Conservation (phyloP, 371 early-diverging fungal species). For the Mucor piriformis region DNA sequence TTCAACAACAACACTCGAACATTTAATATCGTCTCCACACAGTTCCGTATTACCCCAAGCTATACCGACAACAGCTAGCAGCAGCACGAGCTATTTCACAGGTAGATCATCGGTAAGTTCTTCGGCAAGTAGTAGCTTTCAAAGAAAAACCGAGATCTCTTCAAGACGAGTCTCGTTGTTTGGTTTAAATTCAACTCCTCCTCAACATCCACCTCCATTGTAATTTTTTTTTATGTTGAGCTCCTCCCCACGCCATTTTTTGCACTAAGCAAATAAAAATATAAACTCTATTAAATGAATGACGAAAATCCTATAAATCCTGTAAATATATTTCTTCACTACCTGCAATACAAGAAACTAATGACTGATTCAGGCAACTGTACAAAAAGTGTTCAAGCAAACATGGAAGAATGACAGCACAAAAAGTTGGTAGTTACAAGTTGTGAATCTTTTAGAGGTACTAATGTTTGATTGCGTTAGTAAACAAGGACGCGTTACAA, state of each 20-base stretch:
- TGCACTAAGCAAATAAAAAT: too few relatives aligned
- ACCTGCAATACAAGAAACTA: neutral
- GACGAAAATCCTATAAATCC: neutral
- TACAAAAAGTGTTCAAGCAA: slow-evolving; percentile 2
- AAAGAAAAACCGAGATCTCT: slow-evolving; percentile 16
- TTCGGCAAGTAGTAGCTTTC: slow-evolving; percentile 11
- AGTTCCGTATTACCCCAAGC: slow-evolving; percentile 11
- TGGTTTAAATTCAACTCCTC: slow-evolving; percentile 41
- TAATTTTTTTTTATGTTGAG: slow-evolving; percentile 3
- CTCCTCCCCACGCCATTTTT: too few relatives aligned
- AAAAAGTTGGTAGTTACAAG: slow-evolving; percentile 1
- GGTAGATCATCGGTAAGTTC: slow-evolving; percentile 14
- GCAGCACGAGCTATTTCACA: neutral
- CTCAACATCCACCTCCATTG: slow-evolving; percentile 26
- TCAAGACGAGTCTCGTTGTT: slow-evolving; percentile 41
- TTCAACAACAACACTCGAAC: slow-evolving; percentile 1
- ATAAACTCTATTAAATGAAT: neutral
- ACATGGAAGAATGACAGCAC: slow-evolving; percentile 11
- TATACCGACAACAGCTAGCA: neutral
- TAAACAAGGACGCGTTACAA: slow-evolving; percentile 38
- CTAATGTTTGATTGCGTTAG: too few relatives aligned
- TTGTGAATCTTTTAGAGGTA: neutral
- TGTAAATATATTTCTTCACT: neutral
- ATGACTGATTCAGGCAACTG: slow-evolving; percentile 6
- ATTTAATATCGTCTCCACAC: slow-evolving; percentile 12